Conservation (phyloP, 2,329 filamentous ascomycete genomes). For the Emergomyces orientalis region DNA sequence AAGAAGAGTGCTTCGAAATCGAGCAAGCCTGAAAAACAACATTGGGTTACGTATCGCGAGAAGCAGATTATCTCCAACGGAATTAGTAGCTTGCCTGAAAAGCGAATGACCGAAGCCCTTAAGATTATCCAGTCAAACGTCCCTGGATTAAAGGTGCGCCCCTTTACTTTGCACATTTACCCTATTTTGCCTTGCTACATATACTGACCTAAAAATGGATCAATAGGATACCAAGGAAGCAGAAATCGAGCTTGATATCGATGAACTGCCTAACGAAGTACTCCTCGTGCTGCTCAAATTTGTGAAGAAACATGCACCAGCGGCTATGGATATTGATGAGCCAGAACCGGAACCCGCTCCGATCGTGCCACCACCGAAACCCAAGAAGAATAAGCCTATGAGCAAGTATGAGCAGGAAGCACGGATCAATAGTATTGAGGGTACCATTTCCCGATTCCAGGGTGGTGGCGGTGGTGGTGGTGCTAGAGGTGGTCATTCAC, state of each 20-base stretch:
- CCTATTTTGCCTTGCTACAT: neutral
- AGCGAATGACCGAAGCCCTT: slow-evolving; percentile 70
- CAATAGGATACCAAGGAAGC: slow-evolving; percentile 35
- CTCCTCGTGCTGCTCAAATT: slow-evolving; percentile 38
- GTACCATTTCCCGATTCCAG: slow-evolving; percentile 39
- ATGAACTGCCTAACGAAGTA: slow-evolving; percentile 41
- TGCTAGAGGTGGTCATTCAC: slow-evolving; percentile 25
- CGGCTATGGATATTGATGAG: slow-evolving; percentile 37
- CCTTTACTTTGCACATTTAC: neutral
- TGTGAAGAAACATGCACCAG: slow-evolving; percentile 39
- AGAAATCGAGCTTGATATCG: slow-evolving; percentile 42
- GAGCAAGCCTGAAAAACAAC: slow-evolving; percentile 44
- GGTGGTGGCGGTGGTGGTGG: slow-evolving; percentile 31
- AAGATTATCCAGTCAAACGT: slow-evolving; percentile 82
- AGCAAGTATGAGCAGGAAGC: slow-evolving; percentile 44
- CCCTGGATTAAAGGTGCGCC: slow-evolving; percentile 56
- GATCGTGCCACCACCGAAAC: slow-evolving; percentile 32
- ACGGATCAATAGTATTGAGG: slow-evolving; percentile 41
- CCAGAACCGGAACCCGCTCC: slow-evolving; percentile 24
- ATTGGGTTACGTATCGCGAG: slow-evolving; percentile 64
- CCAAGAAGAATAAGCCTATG: slow-evolving; percentile 46
- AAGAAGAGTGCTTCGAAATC: slow-evolving; percentile 34
- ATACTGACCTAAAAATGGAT: slow-evolving; percentile 11
- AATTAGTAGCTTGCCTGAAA: slow-evolving; percentile 69
- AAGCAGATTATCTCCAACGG: slow-evolving; percentile 86